A percentile compares a stretch with the other conserved stretches of the same genome.
phyloP scores from a whole-genome alignment of 2,329 filamentous ascomycete species.

The Ciborinia camelliae region DNA sequence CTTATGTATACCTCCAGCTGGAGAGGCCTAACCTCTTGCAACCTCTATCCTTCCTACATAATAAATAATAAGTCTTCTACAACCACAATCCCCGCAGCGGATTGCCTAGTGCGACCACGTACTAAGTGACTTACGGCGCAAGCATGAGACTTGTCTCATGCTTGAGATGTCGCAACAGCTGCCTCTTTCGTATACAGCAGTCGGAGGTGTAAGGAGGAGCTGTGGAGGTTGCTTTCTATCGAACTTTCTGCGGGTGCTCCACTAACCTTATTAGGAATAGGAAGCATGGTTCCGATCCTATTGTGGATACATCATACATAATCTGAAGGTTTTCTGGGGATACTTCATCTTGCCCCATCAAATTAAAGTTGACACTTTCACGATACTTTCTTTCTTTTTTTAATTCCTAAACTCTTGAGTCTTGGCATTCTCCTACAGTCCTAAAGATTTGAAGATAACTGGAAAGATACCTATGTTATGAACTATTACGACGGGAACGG shows the following conservation, averaged over 20 bases:
- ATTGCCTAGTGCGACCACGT: too few relatives aligned
- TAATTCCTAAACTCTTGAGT: background rate
- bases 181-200: background rate
- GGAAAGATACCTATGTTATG: background rate
- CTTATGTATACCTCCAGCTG: too few relatives aligned
- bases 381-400: background rate
- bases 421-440: background rate
- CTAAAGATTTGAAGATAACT: background rate
- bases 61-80: too few relatives aligned
- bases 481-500: background rate
- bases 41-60: too few relatives aligned
- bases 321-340: background rate
- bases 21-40: too few relatives aligned
- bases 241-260: too few relatives aligned
- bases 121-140: too few relatives aligned
- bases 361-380: background rate
- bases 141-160: too few relatives aligned
- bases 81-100: too few relatives aligned
- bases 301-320: constrained; percentile 4
- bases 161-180: too few relatives aligned
- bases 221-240: background rate
- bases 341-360: background rate
- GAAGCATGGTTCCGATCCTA: background rate
- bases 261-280: too few relatives aligned
- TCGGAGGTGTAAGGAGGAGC: too few relatives aligned